phyloP scores from a whole-genome alignment of 2,329 filamentous ascomycete species.

The Penicillium sclerotiorum region DNA sequence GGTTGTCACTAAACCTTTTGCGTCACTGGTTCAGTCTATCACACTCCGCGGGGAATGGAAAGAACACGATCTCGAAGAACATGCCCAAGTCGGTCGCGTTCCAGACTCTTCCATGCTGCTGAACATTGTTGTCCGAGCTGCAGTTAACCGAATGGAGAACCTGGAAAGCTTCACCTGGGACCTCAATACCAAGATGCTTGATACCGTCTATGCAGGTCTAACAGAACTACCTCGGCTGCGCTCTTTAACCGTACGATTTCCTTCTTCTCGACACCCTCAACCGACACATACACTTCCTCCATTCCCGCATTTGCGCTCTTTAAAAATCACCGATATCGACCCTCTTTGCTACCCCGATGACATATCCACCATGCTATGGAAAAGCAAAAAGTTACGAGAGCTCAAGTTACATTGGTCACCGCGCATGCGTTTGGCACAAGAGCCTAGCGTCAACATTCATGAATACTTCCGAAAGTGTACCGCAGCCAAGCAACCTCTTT shows the following conservation, averaged over 20 bases:
- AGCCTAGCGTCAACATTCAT: conserved; percentile 58
- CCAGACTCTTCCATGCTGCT: conserved; percentile 67
- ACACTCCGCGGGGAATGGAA: conserved; percentile 59
- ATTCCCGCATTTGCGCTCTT: conserved; percentile 56
- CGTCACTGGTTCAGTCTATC: conserved; percentile 56
- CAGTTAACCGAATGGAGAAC: conserved; percentile 60
- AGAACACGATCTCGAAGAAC: conserved; percentile 60
- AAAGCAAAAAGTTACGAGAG: conserved; percentile 57
- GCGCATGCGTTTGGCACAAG: conserved; percentile 61
- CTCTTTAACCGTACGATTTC: conserved; percentile 59
- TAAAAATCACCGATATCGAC: conserved; percentile 63
- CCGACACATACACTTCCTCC: conserved; percentile 60
- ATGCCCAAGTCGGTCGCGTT: conserved; percentile 59
- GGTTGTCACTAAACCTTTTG: conserved; percentile 59
- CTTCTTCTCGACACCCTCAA: conserved; percentile 58
- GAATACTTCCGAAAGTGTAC: conserved; percentile 60
- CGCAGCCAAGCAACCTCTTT: conserved; percentile 49
- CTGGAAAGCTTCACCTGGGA: conserved; percentile 63
- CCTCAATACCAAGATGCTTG: conserved; percentile 62
- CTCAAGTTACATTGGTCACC: conserved; percentile 63
- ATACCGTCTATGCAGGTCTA: conserved; percentile 62
- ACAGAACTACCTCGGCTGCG: conserved; percentile 52
- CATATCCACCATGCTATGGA: conserved; percentile 57
- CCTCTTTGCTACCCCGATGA: conserved; percentile 67
- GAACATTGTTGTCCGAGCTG: conserved; percentile 61